phyloP scores from a whole-genome alignment of 1,139 yeast genomes.

The Candida tetrigidarum region DNA sequence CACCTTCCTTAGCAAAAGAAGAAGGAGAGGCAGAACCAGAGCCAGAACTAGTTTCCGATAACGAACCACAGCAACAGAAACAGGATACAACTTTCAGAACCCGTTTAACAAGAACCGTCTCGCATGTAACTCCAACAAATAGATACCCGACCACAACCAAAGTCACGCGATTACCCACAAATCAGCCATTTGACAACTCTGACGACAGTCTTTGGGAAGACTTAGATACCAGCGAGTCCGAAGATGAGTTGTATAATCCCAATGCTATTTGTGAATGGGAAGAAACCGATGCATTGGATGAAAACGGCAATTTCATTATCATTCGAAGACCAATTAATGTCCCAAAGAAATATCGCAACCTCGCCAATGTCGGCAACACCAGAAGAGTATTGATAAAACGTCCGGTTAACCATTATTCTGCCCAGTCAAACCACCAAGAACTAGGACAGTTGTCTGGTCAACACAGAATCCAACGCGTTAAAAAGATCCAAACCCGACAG shows the following conservation, averaged over 20 bases:
- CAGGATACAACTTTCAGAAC: conserved; percentile 4
- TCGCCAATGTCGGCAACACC: conserved; percentile 18
- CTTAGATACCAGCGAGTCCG: conserved; percentile 4
- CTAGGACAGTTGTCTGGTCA: no score
- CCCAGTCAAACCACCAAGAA: not conserved
- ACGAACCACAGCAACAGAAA: conserved; percentile 2
- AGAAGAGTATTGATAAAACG: conserved; percentile 22
- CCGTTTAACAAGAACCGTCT: not conserved
- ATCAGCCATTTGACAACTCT: no score
- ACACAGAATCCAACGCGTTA: conserved; percentile 6
- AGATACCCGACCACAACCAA: not conserved
- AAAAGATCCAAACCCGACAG: conserved; percentile 4
- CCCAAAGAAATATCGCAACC: conserved; percentile 20
- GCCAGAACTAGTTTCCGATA: not conserved
- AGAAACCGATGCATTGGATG: conserved; percentile 26
- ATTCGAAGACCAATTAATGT: conserved; percentile 27
- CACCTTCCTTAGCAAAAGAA: conserved; percentile 7
- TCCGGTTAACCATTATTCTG: conserved; percentile 12
- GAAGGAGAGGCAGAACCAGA: not conserved
- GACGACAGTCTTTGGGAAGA: not conserved
- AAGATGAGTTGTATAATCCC: conserved; percentile 18
- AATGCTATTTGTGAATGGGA: conserved; percentile 27
- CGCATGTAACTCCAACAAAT: not conserved
- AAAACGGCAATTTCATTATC: conserved; percentile 24
- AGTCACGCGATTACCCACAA: not conserved